Evolutionary conservation across 2,329 filamentous ascomycete species (phyloP).

Genomic region (Knoxdaviesia proteae): DNA sequence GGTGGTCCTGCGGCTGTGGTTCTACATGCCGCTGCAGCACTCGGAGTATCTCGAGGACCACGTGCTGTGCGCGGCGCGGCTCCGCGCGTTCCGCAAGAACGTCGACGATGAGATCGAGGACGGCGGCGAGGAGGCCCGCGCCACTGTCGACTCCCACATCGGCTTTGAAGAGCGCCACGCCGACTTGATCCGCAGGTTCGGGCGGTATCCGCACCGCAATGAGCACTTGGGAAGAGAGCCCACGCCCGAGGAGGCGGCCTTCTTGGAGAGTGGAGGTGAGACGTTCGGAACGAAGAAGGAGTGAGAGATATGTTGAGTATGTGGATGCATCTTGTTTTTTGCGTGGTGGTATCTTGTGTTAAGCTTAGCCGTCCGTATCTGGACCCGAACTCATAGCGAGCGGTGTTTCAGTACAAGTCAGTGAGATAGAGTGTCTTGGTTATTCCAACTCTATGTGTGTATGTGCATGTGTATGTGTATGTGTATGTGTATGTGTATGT

Average conservation of each 20-base stretch:
- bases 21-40: constrained; percentile 39
- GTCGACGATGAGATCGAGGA: constrained; percentile 9
- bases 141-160: constrained; percentile 7
- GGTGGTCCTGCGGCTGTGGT: constrained; percentile 27
- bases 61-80: constrained; percentile 13
- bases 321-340: not conserved
- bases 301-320: not conserved
- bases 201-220: constrained; percentile 39
- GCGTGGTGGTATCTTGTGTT: not conserved
- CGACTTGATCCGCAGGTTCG: constrained; percentile 29
- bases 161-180: constrained; percentile 23
- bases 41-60: constrained; percentile 28
- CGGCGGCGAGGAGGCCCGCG: constrained; percentile 8
- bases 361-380: too few relatives aligned
- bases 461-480: too few relatives aligned
- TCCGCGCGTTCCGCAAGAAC: constrained; percentile 12
- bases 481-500: too few relatives aligned
- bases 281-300: constrained; percentile 12
- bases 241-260: constrained; percentile 27
- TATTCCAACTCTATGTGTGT: too few relatives aligned
- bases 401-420: too few relatives aligned
- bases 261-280: constrained; percentile 22
- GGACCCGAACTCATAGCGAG: too few relatives aligned
- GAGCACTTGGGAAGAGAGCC: constrained; percentile 22
- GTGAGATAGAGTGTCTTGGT: too few relatives aligned